Conservation (phyloP, 352 stramenopile genomes). For the Aphanomyces stellatus region DNA sequence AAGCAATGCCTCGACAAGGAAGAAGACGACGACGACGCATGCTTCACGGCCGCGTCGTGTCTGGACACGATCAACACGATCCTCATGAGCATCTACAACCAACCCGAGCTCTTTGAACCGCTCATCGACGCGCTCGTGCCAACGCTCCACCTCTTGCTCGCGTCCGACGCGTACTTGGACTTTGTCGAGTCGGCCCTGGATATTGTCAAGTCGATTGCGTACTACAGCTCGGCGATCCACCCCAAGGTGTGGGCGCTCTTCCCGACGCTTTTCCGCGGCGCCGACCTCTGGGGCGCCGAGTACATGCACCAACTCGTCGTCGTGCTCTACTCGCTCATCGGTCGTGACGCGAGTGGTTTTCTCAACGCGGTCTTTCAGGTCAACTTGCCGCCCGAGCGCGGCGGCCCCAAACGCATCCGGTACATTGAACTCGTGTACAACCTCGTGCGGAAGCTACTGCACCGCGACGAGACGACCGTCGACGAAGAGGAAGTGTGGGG, state of each 20-base stretch:
- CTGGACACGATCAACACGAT: constrained; percentile 22
- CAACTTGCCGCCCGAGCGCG: constrained; percentile 28
- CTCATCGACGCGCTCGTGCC: constrained; percentile 17
- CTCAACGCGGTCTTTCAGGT: constrained; percentile 18
- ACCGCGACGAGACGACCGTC: constrained; percentile 34
- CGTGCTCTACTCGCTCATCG: constrained; percentile 15
- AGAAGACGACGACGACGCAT: constrained; percentile 75
- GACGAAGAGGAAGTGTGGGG: constrained; percentile 68
- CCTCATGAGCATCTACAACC: constrained; percentile 21
- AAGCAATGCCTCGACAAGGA: constrained; percentile 59
- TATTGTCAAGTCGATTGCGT: constrained; percentile 21
- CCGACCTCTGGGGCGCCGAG: constrained; percentile 10
- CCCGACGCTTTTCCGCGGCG: constrained; percentile 16
- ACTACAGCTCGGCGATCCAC: constrained; percentile 14
- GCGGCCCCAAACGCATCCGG: constrained; percentile 30
- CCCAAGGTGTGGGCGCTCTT: constrained; percentile 20
- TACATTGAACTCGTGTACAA: constrained; percentile 79
- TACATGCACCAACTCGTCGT: constrained; percentile 18
- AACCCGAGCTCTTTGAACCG: constrained; percentile 16
- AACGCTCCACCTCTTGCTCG: constrained; percentile 6
- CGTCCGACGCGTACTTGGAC: constrained; percentile 17
- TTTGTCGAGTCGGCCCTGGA: constrained; percentile 20
- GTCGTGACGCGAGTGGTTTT: constrained; percentile 9
- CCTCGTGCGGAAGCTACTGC: constrained; percentile 64
- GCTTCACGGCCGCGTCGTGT: constrained; percentile 63